A percentile compares a stretch with the other conserved stretches of the same genome.
These are phyloP conservation scores for Lepiota subincarnata DNA, from an alignment of 768 basidiomycete species.

Conservation along the genomic window DNA sequence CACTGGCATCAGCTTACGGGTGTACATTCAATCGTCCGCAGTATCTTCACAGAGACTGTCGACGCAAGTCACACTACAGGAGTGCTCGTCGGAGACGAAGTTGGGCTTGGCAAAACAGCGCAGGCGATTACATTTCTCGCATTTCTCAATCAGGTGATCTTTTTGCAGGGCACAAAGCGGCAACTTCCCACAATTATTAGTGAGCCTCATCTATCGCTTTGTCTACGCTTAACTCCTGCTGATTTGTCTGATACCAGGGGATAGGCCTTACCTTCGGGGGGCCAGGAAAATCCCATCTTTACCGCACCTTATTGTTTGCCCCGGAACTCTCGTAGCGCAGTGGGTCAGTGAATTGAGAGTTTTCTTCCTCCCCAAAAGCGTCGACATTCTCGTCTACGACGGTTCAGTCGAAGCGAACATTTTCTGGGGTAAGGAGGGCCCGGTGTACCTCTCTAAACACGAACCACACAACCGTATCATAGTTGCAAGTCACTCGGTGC, in stretches of 20 bases:
- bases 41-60: slow-evolving; percentile 5
- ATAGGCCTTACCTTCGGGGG: too few relatives aligned
- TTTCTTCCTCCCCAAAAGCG: slow-evolving; percentile 7
- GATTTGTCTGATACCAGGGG: too few relatives aligned
- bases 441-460: slow-evolving; percentile 16
- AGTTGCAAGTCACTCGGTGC: slow-evolving; percentile 22
- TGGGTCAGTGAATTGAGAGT: slow-evolving; percentile 21
- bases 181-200: slow-evolving; percentile 19
- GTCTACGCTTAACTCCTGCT: too few relatives aligned
- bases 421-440: slow-evolving; percentile 24
- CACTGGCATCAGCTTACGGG: slow-evolving; percentile 23
- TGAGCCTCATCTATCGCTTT: too few relatives aligned
- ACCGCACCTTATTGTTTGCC: slow-evolving; percentile 21
- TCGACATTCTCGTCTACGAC: slow-evolving; percentile 25
- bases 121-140: slow-evolving; percentile 18
- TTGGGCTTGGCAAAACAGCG: slow-evolving; percentile 29
- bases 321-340: slow-evolving; percentile 20
- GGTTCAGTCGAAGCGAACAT: neutral
- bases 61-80: slow-evolving; percentile 4
- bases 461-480: slow-evolving; percentile 15
- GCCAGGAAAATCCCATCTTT: slow-evolving; percentile 16
- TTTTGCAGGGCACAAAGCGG: neutral
- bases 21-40: slow-evolving; percentile 14
- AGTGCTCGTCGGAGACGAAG: slow-evolving; percentile 20
- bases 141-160: slow-evolving; percentile 14